Percentiles rank a stretch among this genome's conserved stretches.
Evolutionary conservation across 495 filamentous ascomycete genomes (phyloP).

Genomic region (Sporormia fimetaria): DNA sequence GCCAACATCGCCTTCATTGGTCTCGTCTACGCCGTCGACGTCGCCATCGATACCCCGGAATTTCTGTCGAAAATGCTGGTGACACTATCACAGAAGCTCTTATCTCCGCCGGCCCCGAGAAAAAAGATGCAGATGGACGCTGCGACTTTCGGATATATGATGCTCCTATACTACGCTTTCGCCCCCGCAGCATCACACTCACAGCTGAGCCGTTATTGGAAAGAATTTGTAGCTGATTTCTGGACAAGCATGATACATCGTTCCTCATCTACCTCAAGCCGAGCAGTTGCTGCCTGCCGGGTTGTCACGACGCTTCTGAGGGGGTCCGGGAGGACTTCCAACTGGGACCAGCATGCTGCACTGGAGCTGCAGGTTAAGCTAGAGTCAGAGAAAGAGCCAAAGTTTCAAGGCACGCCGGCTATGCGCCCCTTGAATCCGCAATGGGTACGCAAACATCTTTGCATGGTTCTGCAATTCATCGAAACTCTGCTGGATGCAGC

Average conservation of each 20-base stretch:
- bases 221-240: slow-evolving; percentile 52
- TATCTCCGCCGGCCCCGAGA: slow-evolving; percentile 53
- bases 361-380: slow-evolving; percentile 45
- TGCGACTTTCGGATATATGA: slow-evolving; percentile 58
- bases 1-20: slow-evolving; percentile 77
- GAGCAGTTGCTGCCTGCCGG: slow-evolving; percentile 38
- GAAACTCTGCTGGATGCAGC: slow-evolving; percentile 50
- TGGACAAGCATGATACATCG: slow-evolving; percentile 38
- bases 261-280: slow-evolving; percentile 11
- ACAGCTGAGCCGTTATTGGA: slow-evolving; percentile 70
- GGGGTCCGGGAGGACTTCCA: slow-evolving; percentile 46
- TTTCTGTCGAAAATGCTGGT: slow-evolving; percentile 55
- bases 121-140: slow-evolving; percentile 46
- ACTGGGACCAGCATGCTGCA: slow-evolving; percentile 64
- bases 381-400: slow-evolving; percentile 51
- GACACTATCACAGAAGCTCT: slow-evolving; percentile 56
- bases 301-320: slow-evolving; percentile 61
- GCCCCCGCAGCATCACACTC: slow-evolving; percentile 49
- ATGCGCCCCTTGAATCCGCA: slow-evolving; percentile 68
- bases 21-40: slow-evolving; percentile 58
- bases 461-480: slow-evolving; percentile 50
- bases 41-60: slow-evolving; percentile 47
- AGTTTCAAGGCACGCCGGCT: no score
- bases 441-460: slow-evolving; percentile 70
- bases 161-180: slow-evolving; percentile 77